phyloP scores from a whole-genome alignment of 441 rosid genomes.

The Euphorbia celastroides region DNA sequence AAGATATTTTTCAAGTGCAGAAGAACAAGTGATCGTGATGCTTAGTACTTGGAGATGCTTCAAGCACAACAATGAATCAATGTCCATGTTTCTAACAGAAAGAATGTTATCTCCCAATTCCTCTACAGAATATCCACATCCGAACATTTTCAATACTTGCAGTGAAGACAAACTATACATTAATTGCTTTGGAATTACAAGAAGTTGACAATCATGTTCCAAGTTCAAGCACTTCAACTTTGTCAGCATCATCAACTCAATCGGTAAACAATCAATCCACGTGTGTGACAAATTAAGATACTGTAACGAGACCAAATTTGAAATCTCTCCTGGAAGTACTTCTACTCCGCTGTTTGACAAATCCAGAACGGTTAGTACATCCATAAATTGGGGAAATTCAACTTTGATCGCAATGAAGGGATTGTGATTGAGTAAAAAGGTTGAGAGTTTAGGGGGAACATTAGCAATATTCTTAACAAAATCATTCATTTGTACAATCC shows the following conservation, averaged over 20 bases:
- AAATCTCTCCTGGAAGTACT: background rate
- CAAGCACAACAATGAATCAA: conserved; percentile 22
- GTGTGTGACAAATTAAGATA: background rate
- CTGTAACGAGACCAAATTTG: background rate
- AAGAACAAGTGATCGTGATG: background rate
- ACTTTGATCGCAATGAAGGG: background rate
- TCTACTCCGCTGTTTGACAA: background rate
- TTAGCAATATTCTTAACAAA: background rate
- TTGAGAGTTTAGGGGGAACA: background rate
- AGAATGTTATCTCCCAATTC: conserved; percentile 3
- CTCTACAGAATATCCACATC: background rate
- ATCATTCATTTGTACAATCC: conserved; percentile 2
- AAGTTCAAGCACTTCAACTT: conserved; percentile 22
- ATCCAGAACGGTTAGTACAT: background rate
- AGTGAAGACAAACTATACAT: conserved; percentile 19
- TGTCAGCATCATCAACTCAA: conserved; percentile 15
- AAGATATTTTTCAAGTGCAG: conserved; percentile 14
- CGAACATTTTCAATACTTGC: conserved; percentile 16
- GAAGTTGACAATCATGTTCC: conserved; percentile 10
- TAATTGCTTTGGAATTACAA: conserved; percentile 10
- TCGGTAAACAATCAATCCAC: conserved; percentile 9
- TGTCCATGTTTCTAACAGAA: background rate
- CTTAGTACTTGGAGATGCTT: conserved; percentile 15
- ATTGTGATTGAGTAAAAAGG: conserved; percentile 11
- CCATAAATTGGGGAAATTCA: conserved; percentile 6